Base-by-base conservation (phyloP, 2,329 filamentous ascomycete species). In the Aspergillus spinulosporus region DNA sequence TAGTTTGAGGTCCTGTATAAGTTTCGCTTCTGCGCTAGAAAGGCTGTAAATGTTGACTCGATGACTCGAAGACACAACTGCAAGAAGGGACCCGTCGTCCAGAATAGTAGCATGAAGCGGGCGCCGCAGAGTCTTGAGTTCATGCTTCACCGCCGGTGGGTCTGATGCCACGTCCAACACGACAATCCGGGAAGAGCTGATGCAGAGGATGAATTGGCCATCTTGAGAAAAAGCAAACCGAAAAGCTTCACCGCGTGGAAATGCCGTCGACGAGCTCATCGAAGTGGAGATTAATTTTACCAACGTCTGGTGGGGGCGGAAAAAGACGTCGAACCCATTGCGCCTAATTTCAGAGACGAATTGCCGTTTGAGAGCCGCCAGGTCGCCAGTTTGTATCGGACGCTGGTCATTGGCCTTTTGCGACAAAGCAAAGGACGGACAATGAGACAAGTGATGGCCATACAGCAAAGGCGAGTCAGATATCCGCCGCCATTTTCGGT, bases 21-120 rank as follows among this genome's bases (percentile, higher is more conserved):
- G 83, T 66, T 84, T 86, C 12, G 88, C 88, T 44, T 88, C 86
- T 4, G 79, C 76, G 52, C 80, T 72, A 3, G 78, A 77, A 26
- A 96, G 80, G 64, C 89, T 84, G 71, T 96, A 96, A n/a, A 96
- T 74, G 65, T 96, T 90, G 59, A 95, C 87, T 70, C 92, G 88
- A 76, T 92, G 89, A 61, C 90, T 88, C 4, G 84, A 89, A 28
- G 90, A 91, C 47, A 94, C 78, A 4, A 96, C 89, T 1, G 89
- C 92, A 32, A 96, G 79, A 8, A 89, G 76, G 8, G 83, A 84
- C 12, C 88, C 90, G 71, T 93, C 85, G 65, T 96, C 90, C 39
- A 88, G 83, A 61, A 96, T 88, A 52, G 90, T 90, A 11, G 88
- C 86, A 4, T 89, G 86, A 15, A 88, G 80, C 4, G 92, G 91